Conservation (phyloP, 2,329 filamentous ascomycete species). For the Endocalyx cinctus region DNA sequence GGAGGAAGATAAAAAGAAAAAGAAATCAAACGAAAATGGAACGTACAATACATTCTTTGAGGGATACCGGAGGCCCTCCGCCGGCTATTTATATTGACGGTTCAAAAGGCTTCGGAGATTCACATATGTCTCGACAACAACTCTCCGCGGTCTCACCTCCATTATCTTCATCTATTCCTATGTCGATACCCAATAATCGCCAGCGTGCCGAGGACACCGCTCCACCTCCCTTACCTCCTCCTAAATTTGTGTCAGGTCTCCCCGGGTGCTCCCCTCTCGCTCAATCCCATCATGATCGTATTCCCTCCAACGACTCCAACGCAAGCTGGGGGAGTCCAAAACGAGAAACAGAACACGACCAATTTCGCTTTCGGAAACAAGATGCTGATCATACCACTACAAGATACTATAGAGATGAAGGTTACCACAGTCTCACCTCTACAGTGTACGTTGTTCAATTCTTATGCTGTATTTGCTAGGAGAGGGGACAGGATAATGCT, state of each 20-base stretch:
- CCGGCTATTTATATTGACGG: slow-evolving; percentile 26
- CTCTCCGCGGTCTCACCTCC: slow-evolving; percentile 25
- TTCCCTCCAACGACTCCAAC: slow-evolving; percentile 24
- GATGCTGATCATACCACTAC: slow-evolving; percentile 13
- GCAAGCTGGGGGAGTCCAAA: slow-evolving; percentile 22
- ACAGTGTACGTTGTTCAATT: too few species aligned
- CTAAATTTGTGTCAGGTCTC: slow-evolving; percentile 25
- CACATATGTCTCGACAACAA: slow-evolving; percentile 17
- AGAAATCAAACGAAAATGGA: slow-evolving; percentile 19
- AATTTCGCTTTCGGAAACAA: slow-evolving; percentile 14
- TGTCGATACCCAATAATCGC: slow-evolving; percentile 30
- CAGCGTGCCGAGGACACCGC: slow-evolving; percentile 27
- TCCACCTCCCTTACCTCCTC: slow-evolving; percentile 33
- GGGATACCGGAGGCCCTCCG: slow-evolving; percentile 25
- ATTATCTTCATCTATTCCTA: slow-evolving; percentile 28
- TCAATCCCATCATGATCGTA: slow-evolving; percentile 18
- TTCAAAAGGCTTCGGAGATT: slow-evolving; percentile 18
- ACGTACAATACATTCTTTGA: slow-evolving; percentile 24
- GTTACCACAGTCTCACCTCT: slow-evolving; percentile 28
- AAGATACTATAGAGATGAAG: slow-evolving; percentile 25
- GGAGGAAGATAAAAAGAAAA: slow-evolving; percentile 5
- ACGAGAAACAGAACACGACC: slow-evolving; percentile 20
- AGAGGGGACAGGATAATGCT: slow-evolving; percentile 1
- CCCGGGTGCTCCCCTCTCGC: slow-evolving; percentile 15
- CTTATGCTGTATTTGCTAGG: too few species aligned